Evolutionary conservation across 2,329 filamentous ascomycete species (phyloP), one percentile per base, ranked within the genome.

Genomic region (Arthrobotrys iridis): DNA sequence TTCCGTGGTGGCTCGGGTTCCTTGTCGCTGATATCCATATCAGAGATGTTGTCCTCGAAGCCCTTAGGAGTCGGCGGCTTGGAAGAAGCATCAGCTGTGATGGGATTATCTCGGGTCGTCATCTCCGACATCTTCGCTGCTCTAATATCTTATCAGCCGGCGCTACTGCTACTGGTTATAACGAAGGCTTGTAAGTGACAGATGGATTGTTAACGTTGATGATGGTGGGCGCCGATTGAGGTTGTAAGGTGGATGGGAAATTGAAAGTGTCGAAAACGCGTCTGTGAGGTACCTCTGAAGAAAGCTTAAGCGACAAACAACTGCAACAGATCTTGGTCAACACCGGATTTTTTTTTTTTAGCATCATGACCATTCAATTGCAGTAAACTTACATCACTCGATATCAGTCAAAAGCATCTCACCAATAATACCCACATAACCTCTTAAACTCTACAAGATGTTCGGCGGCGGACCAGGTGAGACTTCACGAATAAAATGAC

Each of bases 401-500:
- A 57, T 33, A 50, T 50, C 50, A 8, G 4, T 52, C 35, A n/a
- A 60, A 37, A 48, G 22, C 13, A 18, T 33, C 20, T 20, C 58
- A 46, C 48, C 2, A 4, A 46, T 30, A 20, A 15, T 41, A 13
- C n/a, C 7, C 26, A 30, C 28, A 41, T 15, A 5, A 46, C 20
- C 18, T 10, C 57, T 22, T 1, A 59, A 33, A 15, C 30, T 30
- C 28, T 18, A 26, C 77, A 78, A 58, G 43, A 79, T 79, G 78
- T 79, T 79, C 57, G 75, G 77, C 57, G 75, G 77, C 67, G 65
- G 78, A 66, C 37, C 63, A 75, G 76, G 65, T 74, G 30, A 26
- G 35, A 33, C 40, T 35, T 50, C 5, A 35, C 22, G 1, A 28
- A 22, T 8, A 18, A 4, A 15, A 45, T 30, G 18, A 5, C 43